Evolutionary conservation across 148 eudicot genomes (phyloP).

Genomic region (Mesembryanthemum crystallinum): DNA sequence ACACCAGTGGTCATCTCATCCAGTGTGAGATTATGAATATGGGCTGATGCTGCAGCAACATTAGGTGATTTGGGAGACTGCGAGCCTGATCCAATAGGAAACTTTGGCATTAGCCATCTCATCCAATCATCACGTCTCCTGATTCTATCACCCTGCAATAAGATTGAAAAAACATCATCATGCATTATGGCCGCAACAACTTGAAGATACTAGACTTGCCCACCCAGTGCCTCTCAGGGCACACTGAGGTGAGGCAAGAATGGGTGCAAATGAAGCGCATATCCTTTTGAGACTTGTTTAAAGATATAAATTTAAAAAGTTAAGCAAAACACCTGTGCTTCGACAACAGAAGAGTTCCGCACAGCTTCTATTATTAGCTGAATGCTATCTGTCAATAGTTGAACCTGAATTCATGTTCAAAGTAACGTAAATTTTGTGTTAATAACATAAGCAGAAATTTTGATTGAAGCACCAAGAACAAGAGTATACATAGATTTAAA

Average conservation of each 20-base stretch:
- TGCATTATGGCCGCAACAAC: too few species aligned
- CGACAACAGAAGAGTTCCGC: slow-evolving; percentile 54
- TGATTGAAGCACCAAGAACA: too few species aligned
- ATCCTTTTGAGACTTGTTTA: background rate
- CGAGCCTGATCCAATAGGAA: slow-evolving; percentile 31
- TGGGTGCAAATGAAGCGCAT: background rate
- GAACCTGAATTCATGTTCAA: slow-evolving; percentile 45
- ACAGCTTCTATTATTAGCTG: slow-evolving; percentile 63
- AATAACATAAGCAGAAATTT: background rate
- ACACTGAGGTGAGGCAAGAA: background rate
- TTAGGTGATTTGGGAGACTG: slow-evolving; percentile 30
- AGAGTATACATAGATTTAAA: background rate
- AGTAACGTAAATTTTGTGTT: background rate
- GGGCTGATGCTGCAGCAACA: slow-evolving; percentile 32
- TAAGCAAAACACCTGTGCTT: slow-evolving; percentile 54
- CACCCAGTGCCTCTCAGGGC: too few species aligned
- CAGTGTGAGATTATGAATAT: slow-evolving; percentile 40
- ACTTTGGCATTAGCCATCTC: slow-evolving; percentile 57
- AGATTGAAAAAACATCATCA: background rate
- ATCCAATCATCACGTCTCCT: slow-evolving; percentile 65
- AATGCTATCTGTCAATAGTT: slow-evolving; percentile 51
- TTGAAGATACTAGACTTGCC: background rate
- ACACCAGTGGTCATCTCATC: slow-evolving; percentile 37
- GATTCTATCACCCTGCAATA: slow-evolving; percentile 65
- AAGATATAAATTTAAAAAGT: background rate